Base-by-base conservation (phyloP, 2,329 filamentous ascomycete species). In the Colletotrichum tropicicola region DNA sequence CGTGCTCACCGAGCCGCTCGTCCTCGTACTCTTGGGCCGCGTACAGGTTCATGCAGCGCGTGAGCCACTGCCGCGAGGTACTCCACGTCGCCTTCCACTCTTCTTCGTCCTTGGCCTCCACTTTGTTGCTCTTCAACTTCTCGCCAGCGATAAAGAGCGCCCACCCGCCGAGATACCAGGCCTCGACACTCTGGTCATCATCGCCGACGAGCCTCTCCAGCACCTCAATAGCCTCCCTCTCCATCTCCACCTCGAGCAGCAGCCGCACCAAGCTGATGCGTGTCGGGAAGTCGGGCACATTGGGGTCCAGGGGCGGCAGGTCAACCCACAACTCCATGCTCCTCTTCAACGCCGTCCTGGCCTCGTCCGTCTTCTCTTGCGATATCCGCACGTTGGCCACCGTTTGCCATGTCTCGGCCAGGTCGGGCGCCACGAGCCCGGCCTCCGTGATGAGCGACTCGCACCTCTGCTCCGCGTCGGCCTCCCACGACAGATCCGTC, bases 91-190 rank as follows among this genome's bases (percentile, higher is more conserved):
- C 82, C 69, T 86, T 86, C 79, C 88, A 87, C 49, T 82, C 81
- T 48, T 87, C 82, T 39, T 82, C 82, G 59, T 72, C 69, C 57
- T 73, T 72, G 37, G 27, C 17, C 67, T 68, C 76, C 65, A 68
- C 66, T 19, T 39, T 54, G 25, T 59, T 67, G 67, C 78, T 78
- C 71, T 84, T 87, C 72, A 88, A 81, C 82, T 91, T 92, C 75
- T 92, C 87, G 10, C 91, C 92, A 67, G 92, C 82, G 63, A 97
- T 86, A 75, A 93, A 93, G 70, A 97, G 85, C 71, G 93, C 94
- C 92, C 95, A 98, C 4, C 96, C 97, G 44, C 96, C 96, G 5
- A 99, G 85, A 79, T 99, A 99, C 94, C 94, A 98, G 17, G 93
- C 92, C 79, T 99, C 96, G 19, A 99, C 92, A 76, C 95, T 97